These are phyloP conservation scores for Blumeriella jaapii DNA, from an alignment of 2,329 filamentous ascomycete genomes.

Conservation along the genomic window DNA sequence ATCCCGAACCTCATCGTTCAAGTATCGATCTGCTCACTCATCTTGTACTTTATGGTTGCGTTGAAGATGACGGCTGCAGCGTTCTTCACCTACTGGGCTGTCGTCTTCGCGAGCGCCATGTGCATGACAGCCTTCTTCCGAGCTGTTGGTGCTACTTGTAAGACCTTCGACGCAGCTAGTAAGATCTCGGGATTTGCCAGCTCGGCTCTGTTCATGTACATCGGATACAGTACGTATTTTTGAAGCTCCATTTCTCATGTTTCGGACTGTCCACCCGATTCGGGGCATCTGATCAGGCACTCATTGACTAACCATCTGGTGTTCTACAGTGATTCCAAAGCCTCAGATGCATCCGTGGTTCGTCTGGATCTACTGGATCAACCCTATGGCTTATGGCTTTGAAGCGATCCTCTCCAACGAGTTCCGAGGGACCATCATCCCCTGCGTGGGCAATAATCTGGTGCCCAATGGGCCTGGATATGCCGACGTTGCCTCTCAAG, in stretches of 20 bases:
- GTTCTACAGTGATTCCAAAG: constrained; percentile 50
- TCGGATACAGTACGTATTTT: no score
- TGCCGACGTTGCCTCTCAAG: constrained; percentile 31
- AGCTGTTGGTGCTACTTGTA: constrained; percentile 40
- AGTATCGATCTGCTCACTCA: constrained; percentile 42
- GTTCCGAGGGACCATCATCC: constrained; percentile 45
- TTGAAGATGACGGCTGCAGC: constrained; percentile 37
- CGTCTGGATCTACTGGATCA: constrained; percentile 43
- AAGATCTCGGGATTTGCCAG: constrained; percentile 43
- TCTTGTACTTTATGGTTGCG: constrained; percentile 54
- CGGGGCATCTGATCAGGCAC: no score
- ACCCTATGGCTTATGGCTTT: constrained; percentile 59
- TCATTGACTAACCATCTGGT: no score
- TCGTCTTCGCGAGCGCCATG: constrained; percentile 38
- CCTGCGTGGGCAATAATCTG: constrained; percentile 38
- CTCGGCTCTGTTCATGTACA: constrained; percentile 46
- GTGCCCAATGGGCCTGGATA: constrained; percentile 41
- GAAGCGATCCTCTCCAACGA: constrained; percentile 60
- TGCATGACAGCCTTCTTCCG: constrained; percentile 47
- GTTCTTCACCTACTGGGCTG: constrained; percentile 52
- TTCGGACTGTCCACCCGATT: no score
- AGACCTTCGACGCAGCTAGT: constrained; percentile 44
- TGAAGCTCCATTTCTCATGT: no score
- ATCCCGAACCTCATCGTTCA: constrained; percentile 47
- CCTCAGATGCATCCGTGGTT: constrained; percentile 54